Evolutionary conservation across 176 grass and related monocot genomes (phyloP).

Genomic region (Carex parvula): DNA sequence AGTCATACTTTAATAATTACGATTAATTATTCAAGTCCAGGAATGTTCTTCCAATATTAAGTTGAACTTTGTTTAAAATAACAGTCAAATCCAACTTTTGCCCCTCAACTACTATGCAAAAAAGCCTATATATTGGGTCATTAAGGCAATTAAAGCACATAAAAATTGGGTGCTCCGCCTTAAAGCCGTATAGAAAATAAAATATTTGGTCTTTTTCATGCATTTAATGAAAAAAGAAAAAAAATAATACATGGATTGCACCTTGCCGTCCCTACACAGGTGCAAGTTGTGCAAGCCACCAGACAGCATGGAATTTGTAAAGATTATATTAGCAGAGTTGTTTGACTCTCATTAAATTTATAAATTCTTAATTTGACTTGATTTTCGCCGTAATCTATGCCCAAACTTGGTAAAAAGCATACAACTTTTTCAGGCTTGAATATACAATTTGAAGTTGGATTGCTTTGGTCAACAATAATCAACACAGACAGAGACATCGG

Average conservation of each 20-base stretch:
- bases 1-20: not conserved
- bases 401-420: not conserved
- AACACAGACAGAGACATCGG: not conserved
- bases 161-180: not conserved
- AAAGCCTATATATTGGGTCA: not conserved
- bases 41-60: conserved; percentile 13
- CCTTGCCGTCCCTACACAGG: not conserved
- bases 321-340: not conserved
- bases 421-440: not conserved
- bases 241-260: not conserved
- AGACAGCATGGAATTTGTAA: not conserved
- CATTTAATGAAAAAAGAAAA: not conserved
- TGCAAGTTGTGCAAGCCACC: not conserved
- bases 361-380: not conserved
- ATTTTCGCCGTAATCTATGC: not conserved
- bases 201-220: not conserved
- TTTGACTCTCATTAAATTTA: not conserved
- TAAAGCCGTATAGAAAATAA: not conserved
- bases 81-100: not conserved
- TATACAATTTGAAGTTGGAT: not conserved
- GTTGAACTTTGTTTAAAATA: not conserved
- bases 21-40: not conserved
- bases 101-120: not conserved
- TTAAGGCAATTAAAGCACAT: not conserved
- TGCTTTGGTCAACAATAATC: not conserved